A percentile compares a stretch with the other conserved stretches of the same genome.
Evolutionary conservation across 768 basidiomycete species (phyloP).

Genomic region (Leccinum boreale): DNA sequence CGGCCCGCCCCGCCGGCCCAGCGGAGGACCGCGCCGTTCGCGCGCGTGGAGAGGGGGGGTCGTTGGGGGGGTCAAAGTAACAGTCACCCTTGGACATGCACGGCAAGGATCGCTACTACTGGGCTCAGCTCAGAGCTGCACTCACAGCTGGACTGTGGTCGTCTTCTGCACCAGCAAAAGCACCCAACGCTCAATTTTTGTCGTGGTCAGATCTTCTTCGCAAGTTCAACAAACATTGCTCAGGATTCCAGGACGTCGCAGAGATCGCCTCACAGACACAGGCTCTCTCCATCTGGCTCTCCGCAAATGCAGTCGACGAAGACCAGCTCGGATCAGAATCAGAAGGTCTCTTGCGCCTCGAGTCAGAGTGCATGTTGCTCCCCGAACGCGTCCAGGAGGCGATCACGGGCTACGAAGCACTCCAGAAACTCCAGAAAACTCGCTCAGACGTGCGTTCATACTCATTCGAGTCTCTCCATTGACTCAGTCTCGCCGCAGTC

Average conservation of each 20-base stretch:
- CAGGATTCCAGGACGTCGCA: constrained; percentile 54
- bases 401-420: constrained; percentile 45
- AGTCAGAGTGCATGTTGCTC: constrained; percentile 54
- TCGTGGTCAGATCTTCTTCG: constrained; percentile 78
- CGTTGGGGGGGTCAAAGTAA: too few relatives aligned
- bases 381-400: constrained; percentile 61
- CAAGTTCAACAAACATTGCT: constrained; percentile 85
- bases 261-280: constrained; percentile 70
- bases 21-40: too few relatives aligned
- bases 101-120: constrained; percentile 61
- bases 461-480: not conserved
- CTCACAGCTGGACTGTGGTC: constrained; percentile 78
- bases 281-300: constrained; percentile 54
- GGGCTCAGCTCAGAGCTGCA: constrained; percentile 66
- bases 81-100: too few relatives aligned
- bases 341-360: constrained; percentile 34
- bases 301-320: constrained; percentile 47
- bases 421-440: constrained; percentile 48
- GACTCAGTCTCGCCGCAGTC: constrained; percentile 43
- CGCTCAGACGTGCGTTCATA: constrained; percentile 56
- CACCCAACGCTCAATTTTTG: constrained; percentile 48
- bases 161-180: constrained; percentile 55
- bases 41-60: too few relatives aligned
- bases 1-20: too few relatives aligned
- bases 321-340: constrained; percentile 53